A percentile compares a stretch with the other conserved stretches of the same genome.
Evolutionary conservation across 169 alveolate species (phyloP).

Genomic region (Plasmodium gallinaceum): DNA sequence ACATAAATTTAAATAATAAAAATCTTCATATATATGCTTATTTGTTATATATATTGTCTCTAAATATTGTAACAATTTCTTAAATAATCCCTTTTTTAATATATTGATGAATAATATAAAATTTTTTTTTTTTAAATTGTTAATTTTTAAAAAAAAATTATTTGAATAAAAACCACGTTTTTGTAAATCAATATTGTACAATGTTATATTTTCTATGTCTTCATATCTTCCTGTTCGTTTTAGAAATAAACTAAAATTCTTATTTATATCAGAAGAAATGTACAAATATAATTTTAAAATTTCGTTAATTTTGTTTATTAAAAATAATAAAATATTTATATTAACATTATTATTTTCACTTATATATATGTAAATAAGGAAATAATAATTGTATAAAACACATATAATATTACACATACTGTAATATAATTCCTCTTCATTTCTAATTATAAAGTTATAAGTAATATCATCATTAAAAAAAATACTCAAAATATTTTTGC

Average conservation of each 20-base stretch:
- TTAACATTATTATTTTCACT: conserved; percentile 7
- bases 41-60: not conserved
- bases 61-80: conserved; percentile 11
- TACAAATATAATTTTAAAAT: conserved; percentile 22
- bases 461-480: conserved; percentile 14
- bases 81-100: conserved; percentile 41
- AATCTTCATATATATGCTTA: not conserved
- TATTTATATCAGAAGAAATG: conserved; percentile 14
- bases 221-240: conserved; percentile 14
- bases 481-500: conserved; percentile 24
- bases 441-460: not conserved
- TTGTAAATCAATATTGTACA: not conserved
- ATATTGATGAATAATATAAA: conserved; percentile 34
- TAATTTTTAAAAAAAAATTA: conserved; percentile 22
- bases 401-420: conserved; percentile 21
- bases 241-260: not conserved
- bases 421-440: conserved; percentile 9
- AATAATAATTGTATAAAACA: conserved; percentile 36
- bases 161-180: conserved; percentile 10
- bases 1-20: conserved; percentile 34
- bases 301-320: conserved; percentile 24
- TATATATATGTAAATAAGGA: conserved; percentile 28
- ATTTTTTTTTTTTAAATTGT: conserved; percentile 1
- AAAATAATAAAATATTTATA: not conserved
- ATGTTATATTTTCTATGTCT: conserved; percentile 15